Evolutionary conservation across 176 grass and related monocot species (phyloP).

Genomic region (Alopecurus myosuroides): DNA sequence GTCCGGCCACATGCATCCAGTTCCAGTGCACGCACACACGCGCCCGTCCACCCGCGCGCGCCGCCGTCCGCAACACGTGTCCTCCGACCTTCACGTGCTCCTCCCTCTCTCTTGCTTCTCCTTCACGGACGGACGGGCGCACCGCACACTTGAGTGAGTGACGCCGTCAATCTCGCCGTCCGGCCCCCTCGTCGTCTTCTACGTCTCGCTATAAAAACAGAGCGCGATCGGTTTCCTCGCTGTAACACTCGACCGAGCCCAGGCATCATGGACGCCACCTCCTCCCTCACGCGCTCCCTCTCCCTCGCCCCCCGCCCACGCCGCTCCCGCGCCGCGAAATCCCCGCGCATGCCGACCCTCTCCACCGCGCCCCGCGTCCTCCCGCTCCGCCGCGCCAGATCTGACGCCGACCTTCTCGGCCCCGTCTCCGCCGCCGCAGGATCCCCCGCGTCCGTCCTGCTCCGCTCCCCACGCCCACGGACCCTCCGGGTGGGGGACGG

Average conservation of each 20-base stretch:
- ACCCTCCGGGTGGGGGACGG: background rate
- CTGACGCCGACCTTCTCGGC: constrained; percentile 42
- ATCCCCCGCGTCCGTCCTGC: background rate
- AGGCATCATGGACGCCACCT: constrained; percentile 30
- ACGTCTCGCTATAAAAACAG: background rate
- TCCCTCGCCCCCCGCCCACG: constrained; percentile 26
- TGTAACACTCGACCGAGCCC: background rate
- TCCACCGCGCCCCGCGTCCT: background rate
- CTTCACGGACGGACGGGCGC: background rate
- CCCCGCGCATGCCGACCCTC: background rate
- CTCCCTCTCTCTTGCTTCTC: background rate
- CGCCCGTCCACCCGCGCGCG: background rate
- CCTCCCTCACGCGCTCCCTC: constrained; percentile 30
- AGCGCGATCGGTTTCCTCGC: background rate
- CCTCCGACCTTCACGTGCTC: background rate
- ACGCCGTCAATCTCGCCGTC: constrained; percentile 20
- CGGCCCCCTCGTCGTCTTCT: background rate
- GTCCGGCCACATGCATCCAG: background rate
- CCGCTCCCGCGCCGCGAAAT: background rate
- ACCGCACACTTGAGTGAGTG: background rate
- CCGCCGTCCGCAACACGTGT: background rate
- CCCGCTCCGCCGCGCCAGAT: constrained; percentile 54
- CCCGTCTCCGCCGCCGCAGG: background rate
- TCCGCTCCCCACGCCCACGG: background rate
- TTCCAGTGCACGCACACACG: background rate